Evolutionary conservation across 164 flowering plant species (phyloP), one percentile per base, ranked within the genome.

Genomic region (Stephania yunnanensis): DNA sequence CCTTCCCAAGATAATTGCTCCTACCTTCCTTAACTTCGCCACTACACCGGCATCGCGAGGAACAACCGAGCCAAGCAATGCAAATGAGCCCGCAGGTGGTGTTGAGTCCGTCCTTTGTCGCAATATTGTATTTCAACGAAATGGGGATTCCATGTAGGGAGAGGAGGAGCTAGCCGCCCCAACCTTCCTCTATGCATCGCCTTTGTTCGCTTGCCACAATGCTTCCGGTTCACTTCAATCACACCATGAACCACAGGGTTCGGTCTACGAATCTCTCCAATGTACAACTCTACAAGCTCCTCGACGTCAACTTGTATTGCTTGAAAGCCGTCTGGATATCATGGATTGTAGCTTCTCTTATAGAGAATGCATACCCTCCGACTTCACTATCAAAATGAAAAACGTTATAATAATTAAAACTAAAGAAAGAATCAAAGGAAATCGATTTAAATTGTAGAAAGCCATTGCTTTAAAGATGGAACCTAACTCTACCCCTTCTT

Each of bases 131-230:
- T 80, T 85, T 85, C 25, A 83, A 75, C 65, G 79, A 42, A 17
- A 83, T 69, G 0, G 87, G 88, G 13, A 92, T 85, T 10, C 97
- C 97, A 36, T 88, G 91, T 67, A 90, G 4, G 15, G 69, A 0
- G 5, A 45, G 1, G 5, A 22, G 10, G 42, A 44, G 30, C 31
- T n/a, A 65, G 11, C 2, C 9, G n/a, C n/a, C 0, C 15, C 0
- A 29, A 0, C 52, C 10, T 42, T 4, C 68, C 55, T 46, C 36
- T 45, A 68, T 13, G 71, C 80, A 10, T 73, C 74, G 1, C 68
- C 74, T 19, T 58, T 73, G 10, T 58, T 68, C 0, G 74, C 74
- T 10, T 58, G 74, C 9, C 0, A 0, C 0, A 73, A 48, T 1
- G 68, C 74, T 1, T 73, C 74, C 11, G 74, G 68, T 73, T 73